A percentile compares a stretch with the other conserved stretches of the same genome.
phyloP scores from a whole-genome alignment of 192 early-diverging fungal species.

The Tieghemiomyces parasiticus region DNA sequence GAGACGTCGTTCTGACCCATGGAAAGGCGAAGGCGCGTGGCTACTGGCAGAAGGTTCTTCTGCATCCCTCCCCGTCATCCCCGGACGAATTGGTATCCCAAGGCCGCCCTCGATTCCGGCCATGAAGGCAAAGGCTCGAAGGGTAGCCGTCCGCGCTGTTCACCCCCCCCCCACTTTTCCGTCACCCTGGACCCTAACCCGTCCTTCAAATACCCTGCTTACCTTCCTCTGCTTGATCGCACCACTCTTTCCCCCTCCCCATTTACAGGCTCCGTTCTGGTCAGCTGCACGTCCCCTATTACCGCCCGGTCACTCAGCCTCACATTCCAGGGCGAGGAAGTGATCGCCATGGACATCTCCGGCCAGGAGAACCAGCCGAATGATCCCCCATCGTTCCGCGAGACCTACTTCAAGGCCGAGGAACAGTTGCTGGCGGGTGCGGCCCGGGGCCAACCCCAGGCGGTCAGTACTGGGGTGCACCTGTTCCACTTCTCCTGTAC shows the following conservation, averaged over 20 bases:
- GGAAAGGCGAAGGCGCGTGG: neutral
- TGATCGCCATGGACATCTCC: neutral
- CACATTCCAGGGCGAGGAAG: neutral
- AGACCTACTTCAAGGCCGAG: neutral
- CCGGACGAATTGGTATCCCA: no score
- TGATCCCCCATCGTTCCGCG: neutral
- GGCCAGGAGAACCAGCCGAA: neutral
- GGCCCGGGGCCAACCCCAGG: no score
- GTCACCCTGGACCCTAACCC: neutral
- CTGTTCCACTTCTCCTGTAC: constrained; percentile 1
- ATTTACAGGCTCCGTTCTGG: neutral
- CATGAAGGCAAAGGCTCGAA: neutral
- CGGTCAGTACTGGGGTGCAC: neutral
- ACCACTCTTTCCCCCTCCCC: neutral
- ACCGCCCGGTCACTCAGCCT: neutral
- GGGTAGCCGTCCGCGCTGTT: neutral
- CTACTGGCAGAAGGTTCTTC: neutral
- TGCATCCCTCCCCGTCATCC: no score
- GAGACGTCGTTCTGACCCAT: neutral
- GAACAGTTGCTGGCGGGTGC: neutral
- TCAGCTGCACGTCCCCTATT: neutral
- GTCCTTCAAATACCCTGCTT: neutral
- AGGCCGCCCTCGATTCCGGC: neutral
- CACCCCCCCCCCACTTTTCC: neutral
- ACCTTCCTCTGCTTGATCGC: neutral